A percentile compares a stretch with the other conserved stretches of the same genome.
phyloP scores from a whole-genome alignment of 176 grass and related monocot genomes.

The Aegilops longissima region DNA sequence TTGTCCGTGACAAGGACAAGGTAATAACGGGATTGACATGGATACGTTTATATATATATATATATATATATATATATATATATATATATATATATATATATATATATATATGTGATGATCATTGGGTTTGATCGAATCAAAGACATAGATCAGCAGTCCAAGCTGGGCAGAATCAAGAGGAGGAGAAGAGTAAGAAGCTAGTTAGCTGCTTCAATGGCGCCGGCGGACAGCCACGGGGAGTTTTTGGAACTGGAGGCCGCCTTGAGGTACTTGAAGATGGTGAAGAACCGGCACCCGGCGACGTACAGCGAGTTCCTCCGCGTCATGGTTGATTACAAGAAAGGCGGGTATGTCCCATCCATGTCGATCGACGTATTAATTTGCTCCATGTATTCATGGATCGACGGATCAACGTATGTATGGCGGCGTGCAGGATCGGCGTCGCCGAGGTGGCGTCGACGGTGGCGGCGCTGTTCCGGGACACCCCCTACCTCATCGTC shows the following conservation, averaged over 20 bases:
- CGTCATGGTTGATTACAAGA: background rate
- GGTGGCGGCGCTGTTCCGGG: conserved; percentile 42
- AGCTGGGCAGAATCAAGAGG: too few species aligned
- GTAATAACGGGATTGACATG: too few species aligned
- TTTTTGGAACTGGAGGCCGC: too few species aligned
- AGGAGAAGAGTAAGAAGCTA: too few species aligned
- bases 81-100: too few species aligned
- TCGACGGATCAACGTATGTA: too few species aligned
- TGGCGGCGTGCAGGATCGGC: background rate
- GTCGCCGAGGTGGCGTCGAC: conserved; percentile 38
- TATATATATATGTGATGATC: too few species aligned
- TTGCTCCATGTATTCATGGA: background rate
- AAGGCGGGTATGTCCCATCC: background rate
- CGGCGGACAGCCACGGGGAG: background rate
- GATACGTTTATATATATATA: too few species aligned
- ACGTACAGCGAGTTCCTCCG: background rate
- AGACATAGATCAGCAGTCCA: background rate
- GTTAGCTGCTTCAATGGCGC: background rate
- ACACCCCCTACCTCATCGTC: conserved; percentile 33
- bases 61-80: too few species aligned
- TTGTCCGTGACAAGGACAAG: too few species aligned
- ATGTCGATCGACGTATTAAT: background rate
- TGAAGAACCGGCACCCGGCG: background rate
- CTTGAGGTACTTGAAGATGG: background rate
- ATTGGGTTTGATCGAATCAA: background rate